These are phyloP conservation scores for Rachicladosporium sp. DNA, from an alignment of 2,329 filamentous ascomycete species.

Conservation along the genomic window DNA sequence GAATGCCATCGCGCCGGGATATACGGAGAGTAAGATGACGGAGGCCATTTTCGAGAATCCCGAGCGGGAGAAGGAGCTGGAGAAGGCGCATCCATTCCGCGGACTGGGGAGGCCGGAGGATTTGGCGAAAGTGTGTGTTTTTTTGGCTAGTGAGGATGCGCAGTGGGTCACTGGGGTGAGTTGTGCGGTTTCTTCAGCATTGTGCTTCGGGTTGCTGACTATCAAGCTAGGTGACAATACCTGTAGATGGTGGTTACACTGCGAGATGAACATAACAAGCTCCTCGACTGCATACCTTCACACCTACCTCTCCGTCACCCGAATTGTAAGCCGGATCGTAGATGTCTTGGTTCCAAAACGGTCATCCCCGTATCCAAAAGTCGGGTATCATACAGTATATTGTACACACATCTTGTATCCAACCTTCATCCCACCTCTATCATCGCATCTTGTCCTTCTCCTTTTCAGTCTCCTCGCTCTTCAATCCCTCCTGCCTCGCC, in stretches of 20 bases:
- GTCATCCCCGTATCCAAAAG: too few relatives aligned
- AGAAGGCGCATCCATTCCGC: constrained; percentile 65
- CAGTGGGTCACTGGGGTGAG: constrained; percentile 61
- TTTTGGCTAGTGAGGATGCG: constrained; percentile 68
- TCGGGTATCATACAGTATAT: too few relatives aligned
- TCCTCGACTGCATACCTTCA: too few relatives aligned
- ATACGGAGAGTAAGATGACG: constrained; percentile 14
- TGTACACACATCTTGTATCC: background rate
- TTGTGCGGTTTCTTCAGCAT: background rate
- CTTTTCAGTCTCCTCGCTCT: background rate
- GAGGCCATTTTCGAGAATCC: constrained; percentile 11
- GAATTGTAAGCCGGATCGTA: too few relatives aligned
- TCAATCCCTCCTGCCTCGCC: background rate
- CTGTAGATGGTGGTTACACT: constrained; percentile 9
- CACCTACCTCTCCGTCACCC: too few relatives aligned
- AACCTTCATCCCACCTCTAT: background rate
- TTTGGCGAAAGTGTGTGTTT: constrained; percentile 71
- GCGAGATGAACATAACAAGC: too few relatives aligned
- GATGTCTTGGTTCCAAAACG: too few relatives aligned
- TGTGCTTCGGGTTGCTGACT: background rate
- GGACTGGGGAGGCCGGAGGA: constrained; percentile 59
- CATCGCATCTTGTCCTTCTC: constrained; percentile 2
- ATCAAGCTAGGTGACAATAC: constrained; percentile 4
- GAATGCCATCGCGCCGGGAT: constrained; percentile 19
- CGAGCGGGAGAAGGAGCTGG: constrained; percentile 63